Evolutionary conservation across 306 rosid species (phyloP), one percentile per base, ranked within the genome.

Genomic region (Malus sylvestris): DNA sequence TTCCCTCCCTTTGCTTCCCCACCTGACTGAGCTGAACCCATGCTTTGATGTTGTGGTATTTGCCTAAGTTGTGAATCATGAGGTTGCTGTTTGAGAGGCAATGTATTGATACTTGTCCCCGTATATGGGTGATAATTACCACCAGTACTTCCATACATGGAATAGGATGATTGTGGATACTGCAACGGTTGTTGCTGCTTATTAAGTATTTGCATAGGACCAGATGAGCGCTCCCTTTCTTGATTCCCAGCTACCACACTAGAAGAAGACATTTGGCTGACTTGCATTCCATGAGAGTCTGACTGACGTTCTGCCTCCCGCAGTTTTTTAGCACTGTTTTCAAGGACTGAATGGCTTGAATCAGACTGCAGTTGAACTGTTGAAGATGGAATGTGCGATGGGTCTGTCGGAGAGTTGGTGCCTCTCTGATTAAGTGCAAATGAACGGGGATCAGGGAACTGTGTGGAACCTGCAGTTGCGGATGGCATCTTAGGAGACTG

Each of bases 341-440:
- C 96, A 61, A 71, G 29, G 77, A 82, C 77, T 30, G 79, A 76
- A 74, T 79, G 80, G 77, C 80, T 77, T 80, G 88, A 67, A 58
- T 85, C 81, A 55, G 79, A 68, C 22, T 79, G 84, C 66, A 68
- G 63, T 78, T 86, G 93, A 79, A 83, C 83, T 62, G 81, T 81
- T 32, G 69, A 65, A 65, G 69, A 65, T 66, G 89, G 76, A 63
- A 82, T 81, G 32, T 72, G 91, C 32, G 91, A 85, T 75, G 83
- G 87, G 73, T 86, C 91, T 63, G 89, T 78, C 52, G 96, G 76
- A 81, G 92, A 73, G 79, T 66, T 87, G 55, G 78, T 14, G 66
- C 89, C 88, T 84, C 92, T 89, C 85, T 90, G 96, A 81, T 92
- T 97, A 82, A 81, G 90, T 38, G 91, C 83, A 83, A 86, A 89